Conservation (phyloP, 179 eudicot genomes). For the Beta macrorhiza region DNA sequence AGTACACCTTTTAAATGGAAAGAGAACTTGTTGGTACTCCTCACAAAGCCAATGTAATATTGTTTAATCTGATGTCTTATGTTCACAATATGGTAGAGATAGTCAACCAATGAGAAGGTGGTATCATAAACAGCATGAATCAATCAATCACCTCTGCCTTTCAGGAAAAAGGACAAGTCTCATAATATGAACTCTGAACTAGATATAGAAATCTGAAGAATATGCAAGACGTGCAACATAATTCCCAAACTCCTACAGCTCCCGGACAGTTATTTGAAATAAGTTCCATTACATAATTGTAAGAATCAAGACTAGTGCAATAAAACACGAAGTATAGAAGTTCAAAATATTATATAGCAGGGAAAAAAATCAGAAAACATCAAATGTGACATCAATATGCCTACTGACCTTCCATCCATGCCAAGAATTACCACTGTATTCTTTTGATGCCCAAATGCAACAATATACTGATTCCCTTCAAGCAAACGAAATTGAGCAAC, state of each 20-base stretch:
- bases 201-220: not conserved
- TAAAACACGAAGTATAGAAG: not conserved
- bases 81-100: not conserved
- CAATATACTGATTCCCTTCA: conserved; percentile 78
- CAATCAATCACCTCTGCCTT: not conserved
- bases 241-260: not conserved
- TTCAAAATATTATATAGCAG: too few relatives aligned
- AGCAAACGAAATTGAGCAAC: conserved; percentile 86
- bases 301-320: not conserved
- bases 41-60: not conserved
- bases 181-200: not conserved
- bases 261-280: not conserved
- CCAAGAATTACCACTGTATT: conserved; percentile 92
- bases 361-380: not conserved
- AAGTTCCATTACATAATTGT: not conserved
- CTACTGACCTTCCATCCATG: conserved; percentile 92
- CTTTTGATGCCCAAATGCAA: conserved; percentile 96
- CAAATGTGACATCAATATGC: not conserved
- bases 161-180: not conserved
- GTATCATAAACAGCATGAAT: not conserved
- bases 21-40: not conserved
- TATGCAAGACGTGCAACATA: not conserved
- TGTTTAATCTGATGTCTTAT: too few relatives aligned
- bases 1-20: too few relatives aligned
- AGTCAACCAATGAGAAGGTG: not conserved